These are phyloP conservation scores for Gliomastix tumulicola DNA, from an alignment of 2,329 filamentous ascomycete genomes.

Conservation along the genomic window DNA sequence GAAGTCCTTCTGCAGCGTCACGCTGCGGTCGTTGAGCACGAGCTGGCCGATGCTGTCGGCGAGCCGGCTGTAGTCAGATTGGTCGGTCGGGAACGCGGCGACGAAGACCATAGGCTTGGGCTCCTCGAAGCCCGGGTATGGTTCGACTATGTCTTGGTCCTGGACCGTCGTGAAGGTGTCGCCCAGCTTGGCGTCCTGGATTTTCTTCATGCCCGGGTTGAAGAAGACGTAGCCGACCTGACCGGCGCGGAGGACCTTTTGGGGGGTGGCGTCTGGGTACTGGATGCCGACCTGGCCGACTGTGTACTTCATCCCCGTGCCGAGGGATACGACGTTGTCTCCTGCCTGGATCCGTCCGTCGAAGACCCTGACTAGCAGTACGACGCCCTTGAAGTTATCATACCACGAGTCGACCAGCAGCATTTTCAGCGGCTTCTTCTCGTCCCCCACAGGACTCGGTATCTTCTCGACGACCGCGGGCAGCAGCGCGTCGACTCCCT, in stretches of 20 bases:
- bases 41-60: conserved; percentile 94
- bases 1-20: conserved; percentile 88
- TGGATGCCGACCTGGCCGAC: conserved; percentile 97
- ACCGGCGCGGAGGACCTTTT: conserved; percentile 74
- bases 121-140: conserved; percentile 89
- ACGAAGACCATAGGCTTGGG: conserved; percentile 99
- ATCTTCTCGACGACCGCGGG: conserved; percentile 82
- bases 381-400: conserved; percentile 89
- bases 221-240: conserved; percentile 97
- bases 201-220: conserved; percentile 97
- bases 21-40: conserved; percentile 88
- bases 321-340: conserved; percentile 81
- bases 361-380: conserved; percentile 85
- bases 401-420: conserved; percentile 98
- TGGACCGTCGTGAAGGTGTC: conserved; percentile 88
- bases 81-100: conserved; percentile 89
- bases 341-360: conserved; percentile 79
- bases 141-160: conserved; percentile 66
- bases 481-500: conserved; percentile 77
- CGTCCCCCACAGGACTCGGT: conserved; percentile 71
- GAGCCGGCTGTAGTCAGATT: conserved; percentile 76
- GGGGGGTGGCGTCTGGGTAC: conserved; percentile 80
- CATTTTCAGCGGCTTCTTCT: conserved; percentile 67
- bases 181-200: conserved; percentile 90
- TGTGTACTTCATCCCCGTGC: conserved; percentile 81